Base-by-base conservation (phyloP, 2,329 filamentous ascomycete species). In the Fusarium nisikadoi region DNA sequence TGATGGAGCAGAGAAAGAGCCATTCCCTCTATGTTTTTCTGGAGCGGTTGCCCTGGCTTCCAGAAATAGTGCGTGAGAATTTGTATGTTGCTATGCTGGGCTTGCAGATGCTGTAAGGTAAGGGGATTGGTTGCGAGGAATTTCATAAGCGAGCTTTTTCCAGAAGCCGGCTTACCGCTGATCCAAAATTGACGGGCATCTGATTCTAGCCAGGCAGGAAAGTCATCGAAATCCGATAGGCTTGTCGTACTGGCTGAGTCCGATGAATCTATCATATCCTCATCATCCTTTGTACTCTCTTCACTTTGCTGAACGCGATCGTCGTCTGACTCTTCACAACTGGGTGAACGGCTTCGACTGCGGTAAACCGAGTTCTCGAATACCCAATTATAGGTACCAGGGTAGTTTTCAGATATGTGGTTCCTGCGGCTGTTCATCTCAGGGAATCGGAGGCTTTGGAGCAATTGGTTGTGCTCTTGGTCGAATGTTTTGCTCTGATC, bases 61-160 rank as follows among this genome's bases (percentile, higher is more conserved):
- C 47, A 50, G 2, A 50, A 50, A 20, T 35, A 50, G 8, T 50
- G 8, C 0, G 47, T 11, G 0, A 50, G 29, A 0, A 50, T 35
- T 20, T 11, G 20, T 0, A 19, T 19, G 4, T 10, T 50, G 1
- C 6, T 35, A 8, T 50, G 3, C 5, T 14, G 47, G 16, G 16
- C 16, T 19, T 25, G n/a, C 0, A 50, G 0, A 8, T 35, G 31
- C 2, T 25, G n/a, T 0, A 35, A 20, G 0, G 47, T 50, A 0
- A 19, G n/a, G 11, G 16, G 11, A 20, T 35, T 0, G 0, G 31
- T 35, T 0, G 47, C n/a, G 10, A 50, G n/a, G 8, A 50, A 50
- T 6, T 55, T 55, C 52, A 43, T 55, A 0, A 55, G 52, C 2
- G 36, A 42, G 52, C 38, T 55, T 9, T 55, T 55, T 1, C 52